Percentiles rank a stretch among this genome's conserved stretches.
Evolutionary conservation across 371 early-diverging fungal species (phyloP).

Genomic region (Mucor irregularis): DNA sequence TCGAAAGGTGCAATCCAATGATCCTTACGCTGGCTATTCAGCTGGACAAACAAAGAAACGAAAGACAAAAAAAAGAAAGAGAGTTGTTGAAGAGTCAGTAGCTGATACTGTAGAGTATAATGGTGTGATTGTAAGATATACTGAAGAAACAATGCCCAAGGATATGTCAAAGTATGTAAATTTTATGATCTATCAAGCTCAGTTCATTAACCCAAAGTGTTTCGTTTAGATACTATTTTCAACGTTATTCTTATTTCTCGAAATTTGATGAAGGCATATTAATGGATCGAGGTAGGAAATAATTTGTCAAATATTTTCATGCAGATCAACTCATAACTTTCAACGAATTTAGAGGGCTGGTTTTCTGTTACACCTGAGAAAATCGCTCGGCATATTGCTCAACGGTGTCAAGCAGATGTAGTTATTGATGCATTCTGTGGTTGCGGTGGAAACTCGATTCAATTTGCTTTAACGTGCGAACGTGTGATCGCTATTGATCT

Average conservation of each 20-base stretch:
- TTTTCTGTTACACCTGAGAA: conserved; percentile 95
- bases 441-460: conserved; percentile 95
- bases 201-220: background rate
- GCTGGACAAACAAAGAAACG: background rate
- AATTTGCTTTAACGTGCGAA: conserved; percentile 87
- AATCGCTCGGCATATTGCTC: conserved; percentile 84
- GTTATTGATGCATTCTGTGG: conserved; percentile 96
- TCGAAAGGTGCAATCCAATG: background rate
- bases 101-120: conserved; percentile 5
- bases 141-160: conserved; percentile 22
- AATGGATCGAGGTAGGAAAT: conserved; percentile 73
- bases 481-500: conserved; percentile 94
- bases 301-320: background rate
- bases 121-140: conserved; percentile 33
- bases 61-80: conserved; percentile 3
- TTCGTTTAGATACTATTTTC: conserved; percentile 77
- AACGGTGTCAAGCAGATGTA: conserved; percentile 66
- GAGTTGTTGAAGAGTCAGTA: background rate
- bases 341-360: conserved; percentile 81
- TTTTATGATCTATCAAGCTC: background rate
- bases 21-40: conserved; percentile 17
- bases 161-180: conserved; percentile 31
- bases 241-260: conserved; percentile 82
- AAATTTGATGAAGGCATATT: conserved; percentile 83
- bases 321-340: background rate